Evolutionary conservation across 1,284 basidiomycete genomes (phyloP).

Genomic region (Irpex sp.): DNA sequence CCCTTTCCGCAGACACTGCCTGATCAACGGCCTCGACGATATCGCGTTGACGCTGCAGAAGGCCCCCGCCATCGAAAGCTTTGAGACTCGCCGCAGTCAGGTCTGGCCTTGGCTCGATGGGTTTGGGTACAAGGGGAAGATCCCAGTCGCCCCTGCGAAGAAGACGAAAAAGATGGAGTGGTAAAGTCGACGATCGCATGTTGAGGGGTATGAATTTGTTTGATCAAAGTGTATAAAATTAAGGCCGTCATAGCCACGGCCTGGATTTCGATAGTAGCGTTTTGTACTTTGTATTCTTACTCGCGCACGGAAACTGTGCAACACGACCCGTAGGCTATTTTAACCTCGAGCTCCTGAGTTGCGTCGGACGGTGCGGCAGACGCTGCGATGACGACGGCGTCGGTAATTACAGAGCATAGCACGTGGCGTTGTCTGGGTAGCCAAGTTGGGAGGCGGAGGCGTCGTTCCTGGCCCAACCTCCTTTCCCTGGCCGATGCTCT

Average conservation of each 20-base stretch:
- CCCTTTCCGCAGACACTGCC: slow-evolving; percentile 86
- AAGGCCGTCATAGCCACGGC: background rate
- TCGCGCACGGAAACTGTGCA: background rate
- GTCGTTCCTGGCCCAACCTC: background rate
- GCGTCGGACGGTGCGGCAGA: background rate
- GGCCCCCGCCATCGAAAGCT: slow-evolving; percentile 62
- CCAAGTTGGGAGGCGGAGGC: background rate
- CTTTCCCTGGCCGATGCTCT: background rate
- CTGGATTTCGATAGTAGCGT: background rate
- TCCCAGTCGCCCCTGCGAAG: slow-evolving; percentile 48
- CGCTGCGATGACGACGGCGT: background rate
- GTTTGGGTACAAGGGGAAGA: slow-evolving; percentile 82
- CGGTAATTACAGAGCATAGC: background rate
- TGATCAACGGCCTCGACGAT: slow-evolving; percentile 93
- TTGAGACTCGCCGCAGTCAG: slow-evolving; percentile 74
- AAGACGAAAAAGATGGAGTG: slow-evolving; percentile 68
- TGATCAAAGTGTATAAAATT: background rate
- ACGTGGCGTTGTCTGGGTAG: slow-evolving; percentile 4
- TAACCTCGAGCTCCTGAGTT: background rate
- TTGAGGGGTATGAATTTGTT: background rate
- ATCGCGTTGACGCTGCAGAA: slow-evolving; percentile 89
- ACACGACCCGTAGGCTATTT: background rate
- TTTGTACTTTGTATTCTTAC: background rate
- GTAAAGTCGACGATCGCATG: slow-evolving; percentile 37
- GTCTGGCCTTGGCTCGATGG: slow-evolving; percentile 95